phyloP scores from a whole-genome alignment of 306 rosid genomes.

The Vachellia pachyceras region DNA sequence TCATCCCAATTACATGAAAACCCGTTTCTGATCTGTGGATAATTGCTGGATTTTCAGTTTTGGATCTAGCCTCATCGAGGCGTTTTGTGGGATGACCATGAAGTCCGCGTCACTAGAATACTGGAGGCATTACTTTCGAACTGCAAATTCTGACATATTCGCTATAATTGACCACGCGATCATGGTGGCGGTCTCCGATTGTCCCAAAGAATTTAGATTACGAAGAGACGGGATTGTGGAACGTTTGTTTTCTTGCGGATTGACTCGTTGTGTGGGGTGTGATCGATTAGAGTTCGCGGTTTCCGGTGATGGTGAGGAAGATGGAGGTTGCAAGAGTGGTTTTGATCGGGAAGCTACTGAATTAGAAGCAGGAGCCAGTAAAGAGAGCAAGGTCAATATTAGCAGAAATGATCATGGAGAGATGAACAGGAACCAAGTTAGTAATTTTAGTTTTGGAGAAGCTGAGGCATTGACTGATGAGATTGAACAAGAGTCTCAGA shows the following conservation, averaged over 20 bases:
- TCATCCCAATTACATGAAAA: conserved; percentile 28
- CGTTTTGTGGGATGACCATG: conserved; percentile 45
- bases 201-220: conserved; percentile 73
- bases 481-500: conserved; percentile 74
- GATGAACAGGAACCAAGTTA: conserved; percentile 50
- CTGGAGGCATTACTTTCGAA: conserved; percentile 84
- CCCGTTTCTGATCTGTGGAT: conserved; percentile 46
- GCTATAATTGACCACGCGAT: conserved; percentile 85
- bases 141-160: conserved; percentile 73
- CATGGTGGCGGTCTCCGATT: conserved; percentile 87
- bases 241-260: conserved; percentile 59
- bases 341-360: conserved; percentile 50
- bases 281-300: conserved; percentile 62
- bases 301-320: conserved; percentile 37
- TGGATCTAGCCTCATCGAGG: conserved; percentile 25
- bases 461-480: conserved; percentile 95
- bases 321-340: conserved; percentile 48
- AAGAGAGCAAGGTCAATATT: conserved; percentile 79
- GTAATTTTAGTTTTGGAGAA: conserved; percentile 72
- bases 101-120: conserved; percentile 72
- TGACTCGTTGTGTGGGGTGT: conserved; percentile 74
- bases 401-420: conserved; percentile 57
- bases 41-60: conserved; percentile 23
- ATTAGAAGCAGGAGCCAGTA: conserved; percentile 74
- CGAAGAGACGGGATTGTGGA: conserved; percentile 86